A percentile compares a stretch with the other conserved stretches of the same genome.
Evolutionary conservation across 1,139 yeast species (phyloP).

Genomic region (Kurtzmaniella quercitrusa): DNA sequence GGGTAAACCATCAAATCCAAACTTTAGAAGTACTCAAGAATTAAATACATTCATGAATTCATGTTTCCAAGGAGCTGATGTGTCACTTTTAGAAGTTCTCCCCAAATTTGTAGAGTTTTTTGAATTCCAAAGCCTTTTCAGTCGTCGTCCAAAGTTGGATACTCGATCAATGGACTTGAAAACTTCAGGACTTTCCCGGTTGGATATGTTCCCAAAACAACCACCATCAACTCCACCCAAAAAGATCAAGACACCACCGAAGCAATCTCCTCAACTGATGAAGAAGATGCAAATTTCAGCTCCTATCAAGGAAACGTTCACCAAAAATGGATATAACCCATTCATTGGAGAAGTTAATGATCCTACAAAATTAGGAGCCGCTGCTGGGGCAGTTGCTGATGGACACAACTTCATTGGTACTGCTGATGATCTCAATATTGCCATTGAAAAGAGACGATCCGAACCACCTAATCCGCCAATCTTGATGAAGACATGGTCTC

Average conservation of each 20-base stretch:
- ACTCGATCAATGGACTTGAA: not conserved
- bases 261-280: not conserved
- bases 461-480: not conserved
- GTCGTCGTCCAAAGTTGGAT: not conserved
- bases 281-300: constrained; percentile 12
- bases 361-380: constrained; percentile 4
- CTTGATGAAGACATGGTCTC: not conserved
- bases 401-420: constrained; percentile 7
- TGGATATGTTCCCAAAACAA: not conserved
- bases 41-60: constrained; percentile 21
- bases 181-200: not conserved
- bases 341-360: constrained; percentile 1
- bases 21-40: constrained; percentile 24
- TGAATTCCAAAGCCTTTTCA: not conserved
- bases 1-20: constrained; percentile 13
- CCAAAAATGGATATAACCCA: constrained; percentile 9
- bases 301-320: constrained; percentile 16
- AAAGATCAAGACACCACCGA: not conserved
- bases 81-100: constrained; percentile 3
- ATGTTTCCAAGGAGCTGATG: constrained; percentile 5
- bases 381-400: constrained; percentile 2
- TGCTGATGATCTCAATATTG: constrained; percentile 1
- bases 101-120: constrained; percentile 4
- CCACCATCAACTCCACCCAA: constrained; percentile 3
- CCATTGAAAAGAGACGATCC: not conserved